Percentiles rank a stretch among this genome's conserved stretches.
These are phyloP conservation scores for Ambrosia hybrid DNA, from an alignment of 140 eudicot genomes.

Conservation along the genomic window DNA sequence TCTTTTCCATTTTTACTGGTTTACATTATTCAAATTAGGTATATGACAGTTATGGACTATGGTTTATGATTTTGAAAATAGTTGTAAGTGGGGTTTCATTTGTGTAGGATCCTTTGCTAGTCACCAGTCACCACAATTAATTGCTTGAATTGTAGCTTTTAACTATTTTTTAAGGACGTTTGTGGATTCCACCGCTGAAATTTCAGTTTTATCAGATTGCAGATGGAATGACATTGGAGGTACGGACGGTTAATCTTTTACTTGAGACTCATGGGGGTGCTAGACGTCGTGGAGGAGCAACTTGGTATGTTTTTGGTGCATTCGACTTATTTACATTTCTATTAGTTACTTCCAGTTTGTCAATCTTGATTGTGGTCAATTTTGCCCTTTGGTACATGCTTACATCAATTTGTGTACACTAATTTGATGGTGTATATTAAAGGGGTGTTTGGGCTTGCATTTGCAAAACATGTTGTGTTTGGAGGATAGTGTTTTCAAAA, in stretches of 20 bases:
- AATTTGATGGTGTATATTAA: constrained; percentile 1
- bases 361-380: neutral
- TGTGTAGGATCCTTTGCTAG: constrained; percentile 22
- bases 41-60: constrained; percentile 6
- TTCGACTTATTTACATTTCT: neutral
- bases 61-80: constrained; percentile 12
- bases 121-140: constrained; percentile 4
- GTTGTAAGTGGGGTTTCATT: constrained; percentile 5
- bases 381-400: neutral
- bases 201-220: constrained; percentile 66
- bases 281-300: constrained; percentile 80
- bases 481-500: too few relatives aligned
- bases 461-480: neutral
- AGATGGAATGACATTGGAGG: constrained; percentile 97
- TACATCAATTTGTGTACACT: neutral
- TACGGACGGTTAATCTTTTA: constrained; percentile 77
- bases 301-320: constrained; percentile 53
- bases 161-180: constrained; percentile 3
- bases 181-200: constrained; percentile 13
- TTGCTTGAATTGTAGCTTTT: neutral
- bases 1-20: neutral
- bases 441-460: neutral
- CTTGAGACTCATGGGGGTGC: constrained; percentile 98
- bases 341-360: neutral
- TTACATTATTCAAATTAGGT: constrained; percentile 5